A percentile compares a stretch with the other conserved stretches of the same genome.
Conservation (phyloP, 2,329 filamentous ascomycete species). For the Diaporthe longicolla region DNA sequence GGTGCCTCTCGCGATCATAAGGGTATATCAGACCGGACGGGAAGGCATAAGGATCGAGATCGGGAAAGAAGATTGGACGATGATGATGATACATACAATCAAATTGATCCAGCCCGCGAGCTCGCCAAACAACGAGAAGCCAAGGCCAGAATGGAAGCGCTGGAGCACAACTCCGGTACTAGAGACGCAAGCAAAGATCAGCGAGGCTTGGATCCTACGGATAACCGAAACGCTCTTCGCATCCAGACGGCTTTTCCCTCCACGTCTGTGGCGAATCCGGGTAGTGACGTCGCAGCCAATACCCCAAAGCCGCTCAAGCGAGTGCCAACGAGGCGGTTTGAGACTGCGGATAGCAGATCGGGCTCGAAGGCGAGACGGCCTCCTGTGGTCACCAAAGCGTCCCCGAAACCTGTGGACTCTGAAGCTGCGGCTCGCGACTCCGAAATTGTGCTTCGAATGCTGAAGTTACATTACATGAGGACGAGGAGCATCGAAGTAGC, state of each 20-base stretch:
- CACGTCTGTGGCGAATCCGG: not conserved
- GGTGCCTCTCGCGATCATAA: not conserved
- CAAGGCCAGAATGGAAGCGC: not conserved
- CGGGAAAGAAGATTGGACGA: no score
- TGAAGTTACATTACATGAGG: conserved; percentile 32
- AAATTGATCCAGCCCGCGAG: not conserved
- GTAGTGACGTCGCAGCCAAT: not conserved
- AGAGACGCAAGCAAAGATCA: not conserved
- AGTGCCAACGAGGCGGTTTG: not conserved
- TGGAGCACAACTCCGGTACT: accelerated
- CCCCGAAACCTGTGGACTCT: not conserved
- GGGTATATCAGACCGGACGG: not conserved
- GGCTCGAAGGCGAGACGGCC: not conserved
- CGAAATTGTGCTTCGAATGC: not conserved
- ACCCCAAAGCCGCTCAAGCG: not conserved
- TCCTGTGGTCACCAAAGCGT: not conserved
- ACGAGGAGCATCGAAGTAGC: not conserved
- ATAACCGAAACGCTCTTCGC: not conserved
- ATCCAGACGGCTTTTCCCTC: not conserved
- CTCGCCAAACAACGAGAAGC: not conserved
- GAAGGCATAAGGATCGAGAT: not conserved
- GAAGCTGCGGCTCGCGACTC: not conserved
- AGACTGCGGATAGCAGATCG: not conserved
- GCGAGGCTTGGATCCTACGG: not conserved
- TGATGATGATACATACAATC: no score